Evolutionary conservation across 83 land plant genomes (phyloP).

Genomic region (Picea engelmannii): DNA sequence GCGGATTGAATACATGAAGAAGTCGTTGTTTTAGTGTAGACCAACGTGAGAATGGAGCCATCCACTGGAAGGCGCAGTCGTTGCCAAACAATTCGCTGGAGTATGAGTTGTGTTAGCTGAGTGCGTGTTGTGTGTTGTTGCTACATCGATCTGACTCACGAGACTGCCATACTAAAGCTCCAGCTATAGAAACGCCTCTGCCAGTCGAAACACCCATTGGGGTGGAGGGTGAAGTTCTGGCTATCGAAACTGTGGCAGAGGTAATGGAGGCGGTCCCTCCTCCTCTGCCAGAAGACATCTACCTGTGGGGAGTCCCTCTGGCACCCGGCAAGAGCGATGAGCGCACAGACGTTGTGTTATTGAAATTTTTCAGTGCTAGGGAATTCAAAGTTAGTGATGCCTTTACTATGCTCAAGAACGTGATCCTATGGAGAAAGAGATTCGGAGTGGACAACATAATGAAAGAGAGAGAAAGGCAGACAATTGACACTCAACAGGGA

Average conservation of each 20-base stretch:
- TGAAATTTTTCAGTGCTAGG: constrained; percentile 60
- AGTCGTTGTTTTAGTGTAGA: too few relatives aligned
- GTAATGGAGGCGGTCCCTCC: background rate
- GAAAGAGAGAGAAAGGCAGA: too few relatives aligned
- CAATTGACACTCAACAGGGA: too few relatives aligned
- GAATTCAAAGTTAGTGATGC: constrained; percentile 61
- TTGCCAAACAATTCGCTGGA: too few relatives aligned
- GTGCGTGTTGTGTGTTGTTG: too few relatives aligned
- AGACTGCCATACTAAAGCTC: background rate
- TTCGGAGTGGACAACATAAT: constrained; percentile 36
- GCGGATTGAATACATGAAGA: too few relatives aligned
- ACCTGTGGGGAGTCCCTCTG: constrained; percentile 55
- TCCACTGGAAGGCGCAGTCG: too few relatives aligned
- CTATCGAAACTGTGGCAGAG: constrained; percentile 3
- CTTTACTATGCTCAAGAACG: constrained; percentile 44
- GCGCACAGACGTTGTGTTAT: constrained; percentile 42
- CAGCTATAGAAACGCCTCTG: background rate
- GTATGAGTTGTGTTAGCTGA: too few relatives aligned
- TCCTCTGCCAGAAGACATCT: constrained; percentile 14
- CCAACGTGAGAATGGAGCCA: too few relatives aligned
- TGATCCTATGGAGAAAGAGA: constrained; percentile 43
- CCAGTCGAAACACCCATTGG: constrained; percentile 9
- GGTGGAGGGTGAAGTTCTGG: background rate
- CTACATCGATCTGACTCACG: too few relatives aligned
- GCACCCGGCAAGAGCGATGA: constrained; percentile 39